phyloP scores from a whole-genome alignment of 495 filamentous ascomycete species.

The Penicillium subrubescens region DNA sequence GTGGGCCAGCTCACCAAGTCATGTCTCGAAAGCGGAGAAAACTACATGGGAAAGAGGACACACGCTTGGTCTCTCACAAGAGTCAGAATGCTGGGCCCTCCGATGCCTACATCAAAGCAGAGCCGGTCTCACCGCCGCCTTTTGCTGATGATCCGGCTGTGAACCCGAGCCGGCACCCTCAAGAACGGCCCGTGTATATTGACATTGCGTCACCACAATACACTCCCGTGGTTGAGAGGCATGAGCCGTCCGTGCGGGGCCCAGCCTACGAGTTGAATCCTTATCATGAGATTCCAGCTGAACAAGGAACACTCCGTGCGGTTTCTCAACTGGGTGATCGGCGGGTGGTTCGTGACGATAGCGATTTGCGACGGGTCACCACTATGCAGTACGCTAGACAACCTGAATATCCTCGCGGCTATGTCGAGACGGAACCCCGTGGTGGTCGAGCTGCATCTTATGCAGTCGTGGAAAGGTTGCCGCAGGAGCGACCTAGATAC shows the following conservation, averaged over 20 bases:
- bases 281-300: conserved; percentile 40
- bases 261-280: conserved; percentile 40
- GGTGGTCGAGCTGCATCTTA: conserved; percentile 62
- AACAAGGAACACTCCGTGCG: conserved; percentile 40
- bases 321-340: conserved; percentile 45
- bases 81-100: conserved; percentile 35
- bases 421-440: conserved; percentile 48
- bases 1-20: conserved; percentile 32
- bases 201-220: conserved; percentile 53
- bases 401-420: conserved; percentile 51
- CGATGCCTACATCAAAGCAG: conserved; percentile 76
- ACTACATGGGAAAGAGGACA: conserved; percentile 35
- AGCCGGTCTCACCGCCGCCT: conserved; percentile 82
- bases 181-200: conserved; percentile 51
- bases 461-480: conserved; percentile 54
- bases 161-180: conserved; percentile 43
- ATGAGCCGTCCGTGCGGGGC: conserved; percentile 32
- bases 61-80: conserved; percentile 33
- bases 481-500: conserved; percentile 51
- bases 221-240: conserved; percentile 40
- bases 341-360: conserved; percentile 52
- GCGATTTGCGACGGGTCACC: conserved; percentile 61
- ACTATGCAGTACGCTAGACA: conserved; percentile 55
- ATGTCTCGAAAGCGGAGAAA: conserved; percentile 54
- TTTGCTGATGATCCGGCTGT: conserved; percentile 56